Base-by-base conservation (phyloP, 495 filamentous ascomycete genomes). In the Pseudoneurospora amorphoporcata region DNA sequence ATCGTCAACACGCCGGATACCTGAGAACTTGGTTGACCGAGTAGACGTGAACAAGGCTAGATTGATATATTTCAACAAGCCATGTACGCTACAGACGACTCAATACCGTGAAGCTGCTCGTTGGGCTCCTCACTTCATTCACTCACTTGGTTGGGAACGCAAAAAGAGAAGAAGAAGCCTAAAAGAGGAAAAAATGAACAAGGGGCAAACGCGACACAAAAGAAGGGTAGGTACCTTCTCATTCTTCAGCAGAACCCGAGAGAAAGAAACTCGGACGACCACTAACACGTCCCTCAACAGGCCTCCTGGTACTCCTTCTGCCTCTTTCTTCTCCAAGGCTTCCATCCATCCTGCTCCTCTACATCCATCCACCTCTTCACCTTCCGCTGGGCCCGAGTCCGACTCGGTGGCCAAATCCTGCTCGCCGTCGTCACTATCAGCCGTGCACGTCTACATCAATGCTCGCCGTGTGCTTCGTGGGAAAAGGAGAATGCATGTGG, bases 301-400 rank as follows among this genome's bases (percentile, higher is more conserved):
- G 73, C 77, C 7, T 74, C 77, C 14, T 80, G 79, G 78, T 78
- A 78, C 72, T 73, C 74, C n/a, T 65, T 79, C 7, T 76, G 75
- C 10, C 73, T 82, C 8, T n/a, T 76, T 68, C 39, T 79, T 80
- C 75, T 75, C 78, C 40, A 84, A 84, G 58, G 58, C 82, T 35
- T n/a, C n/a, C n/a, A n/a, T 79, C 81, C 38, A 81, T 82, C 53
- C 61, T 84, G 9, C 72, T 73, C 9, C 77, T 84, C 42, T 84
- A 84, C 75, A 78, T 81, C 38, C 77, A 81, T 68, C n/a, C n/a
- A n/a, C n/a, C 75, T 83, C 39, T 83, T 84, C 70, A 75, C 75
- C 70, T 80, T 80, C 74, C 76, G 76, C 39, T 82, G 78, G 75
- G 75, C 78, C n/a, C n/a, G n/a, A n/a, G n/a, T n/a, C 4, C 79